A percentile compares a stretch with the other conserved stretches of the same genome.
Conservation (phyloP, 495 filamentous ascomycete genomes). For the Penicillium goetzii region DNA sequence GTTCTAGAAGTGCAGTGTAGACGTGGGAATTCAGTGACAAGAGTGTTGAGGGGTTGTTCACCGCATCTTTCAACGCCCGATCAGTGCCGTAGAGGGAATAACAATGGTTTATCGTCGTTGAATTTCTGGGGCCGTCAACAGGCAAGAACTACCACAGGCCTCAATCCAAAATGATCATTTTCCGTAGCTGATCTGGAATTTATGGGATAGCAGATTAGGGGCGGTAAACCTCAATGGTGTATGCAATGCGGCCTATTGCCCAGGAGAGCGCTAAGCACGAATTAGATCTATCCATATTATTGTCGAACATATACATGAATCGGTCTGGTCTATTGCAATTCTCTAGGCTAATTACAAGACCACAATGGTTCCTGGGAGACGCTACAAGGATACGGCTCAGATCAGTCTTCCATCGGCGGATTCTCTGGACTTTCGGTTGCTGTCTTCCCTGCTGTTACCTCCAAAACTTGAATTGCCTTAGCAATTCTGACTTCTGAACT, state of each 20-base stretch:
- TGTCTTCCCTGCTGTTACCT: background rate
- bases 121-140: background rate
- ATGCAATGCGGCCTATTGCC: background rate
- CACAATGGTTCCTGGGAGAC: background rate
- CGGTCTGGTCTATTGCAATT: background rate
- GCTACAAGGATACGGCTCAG: background rate
- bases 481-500: too few relatives aligned
- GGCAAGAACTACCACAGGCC: background rate
- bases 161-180: background rate
- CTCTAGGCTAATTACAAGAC: background rate
- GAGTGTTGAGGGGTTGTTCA: background rate
- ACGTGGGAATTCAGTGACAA: too few relatives aligned
- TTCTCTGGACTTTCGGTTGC: constrained; percentile 2
- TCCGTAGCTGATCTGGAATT: background rate
- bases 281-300: background rate
- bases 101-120: background rate
- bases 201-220: constrained; percentile 1
- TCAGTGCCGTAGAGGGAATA: constrained; percentile 1
- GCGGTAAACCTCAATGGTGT: too few relatives aligned
- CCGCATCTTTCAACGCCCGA: constrained; percentile 1
- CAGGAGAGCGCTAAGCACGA: background rate
- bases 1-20: too few relatives aligned
- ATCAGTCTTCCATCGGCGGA: background rate
- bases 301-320: background rate
- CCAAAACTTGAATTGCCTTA: constrained; percentile 3